These are phyloP conservation scores for Fusarium domesticum DNA, from an alignment of 2,329 filamentous ascomycete genomes.

Conservation along the genomic window DNA sequence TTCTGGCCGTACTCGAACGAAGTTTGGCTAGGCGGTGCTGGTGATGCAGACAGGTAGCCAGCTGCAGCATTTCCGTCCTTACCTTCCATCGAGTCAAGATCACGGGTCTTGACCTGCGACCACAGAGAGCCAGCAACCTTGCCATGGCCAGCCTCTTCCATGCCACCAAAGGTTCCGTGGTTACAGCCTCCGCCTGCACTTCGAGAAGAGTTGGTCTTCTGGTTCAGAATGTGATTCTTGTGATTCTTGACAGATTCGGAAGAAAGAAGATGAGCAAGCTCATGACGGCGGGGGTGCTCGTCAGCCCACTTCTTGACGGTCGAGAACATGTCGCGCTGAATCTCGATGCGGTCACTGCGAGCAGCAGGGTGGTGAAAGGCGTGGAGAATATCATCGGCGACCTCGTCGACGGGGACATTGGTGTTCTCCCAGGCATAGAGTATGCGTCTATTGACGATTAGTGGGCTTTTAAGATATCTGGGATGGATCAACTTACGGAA, in stretches of 20 bases:
- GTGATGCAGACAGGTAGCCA: slow-evolving; percentile 40
- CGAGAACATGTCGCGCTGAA: slow-evolving; percentile 85
- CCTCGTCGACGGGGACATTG: slow-evolving; percentile 75
- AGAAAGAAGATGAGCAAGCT: slow-evolving; percentile 71
- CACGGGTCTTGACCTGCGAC: slow-evolving; percentile 58
- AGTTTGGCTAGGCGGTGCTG: slow-evolving; percentile 35
- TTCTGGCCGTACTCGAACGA: slow-evolving; percentile 44
- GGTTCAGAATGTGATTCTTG: slow-evolving; percentile 67
- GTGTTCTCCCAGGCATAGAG: slow-evolving; percentile 93
- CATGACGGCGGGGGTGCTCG: slow-evolving; percentile 61
- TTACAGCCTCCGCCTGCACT: slow-evolving; percentile 35
- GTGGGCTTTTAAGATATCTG: neutral
- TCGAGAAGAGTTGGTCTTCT: slow-evolving; percentile 31
- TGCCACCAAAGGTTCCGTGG: slow-evolving; percentile 44
- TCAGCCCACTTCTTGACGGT: slow-evolving; percentile 81
- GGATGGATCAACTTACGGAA: slow-evolving; percentile 55
- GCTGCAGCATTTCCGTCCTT: slow-evolving; percentile 40
- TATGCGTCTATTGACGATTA: slow-evolving; percentile 54
- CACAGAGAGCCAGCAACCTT: slow-evolving; percentile 59
- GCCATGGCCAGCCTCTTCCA: slow-evolving; percentile 50
- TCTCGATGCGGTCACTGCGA: slow-evolving; percentile 70
- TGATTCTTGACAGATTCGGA: slow-evolving; percentile 80
- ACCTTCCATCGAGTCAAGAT: slow-evolving; percentile 54
- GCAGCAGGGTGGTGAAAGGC: slow-evolving; percentile 90
- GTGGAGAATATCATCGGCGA: slow-evolving; percentile 74